Conservation (phyloP, 1,139 yeast genomes). For the Debaryomyces subglobosus region DNA sequence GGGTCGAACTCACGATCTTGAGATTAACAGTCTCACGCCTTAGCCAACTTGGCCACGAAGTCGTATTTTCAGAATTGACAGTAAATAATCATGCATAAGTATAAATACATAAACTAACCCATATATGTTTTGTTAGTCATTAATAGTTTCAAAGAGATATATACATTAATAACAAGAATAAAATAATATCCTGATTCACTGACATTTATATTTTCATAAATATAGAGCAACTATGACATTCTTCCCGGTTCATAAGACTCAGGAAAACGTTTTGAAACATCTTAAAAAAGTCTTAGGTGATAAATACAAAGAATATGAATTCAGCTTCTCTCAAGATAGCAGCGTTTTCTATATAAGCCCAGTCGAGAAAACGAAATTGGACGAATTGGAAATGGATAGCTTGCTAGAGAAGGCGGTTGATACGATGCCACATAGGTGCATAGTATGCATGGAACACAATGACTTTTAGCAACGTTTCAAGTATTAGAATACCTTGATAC, state of each 20-base stretch:
- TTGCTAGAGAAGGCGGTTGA: background rate
- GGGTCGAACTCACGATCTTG: constrained; percentile 48
- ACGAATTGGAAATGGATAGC: background rate
- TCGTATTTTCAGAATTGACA: constrained; percentile 15
- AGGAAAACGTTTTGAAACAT: background rate
- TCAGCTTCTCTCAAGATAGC: background rate
- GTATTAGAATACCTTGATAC: background rate
- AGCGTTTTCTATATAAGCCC: background rate
- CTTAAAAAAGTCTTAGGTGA: background rate
- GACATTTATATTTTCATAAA: too few species aligned
- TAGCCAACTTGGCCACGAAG: constrained; percentile 49
- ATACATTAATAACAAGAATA: too few species aligned
- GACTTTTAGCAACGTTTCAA: background rate
- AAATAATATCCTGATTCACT: too few species aligned
- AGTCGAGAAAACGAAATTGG: background rate
- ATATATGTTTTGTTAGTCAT: too few species aligned
- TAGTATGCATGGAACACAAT: background rate
- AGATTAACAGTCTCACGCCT: constrained; percentile 49
- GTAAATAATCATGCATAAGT: too few species aligned
- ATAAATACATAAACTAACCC: too few species aligned
- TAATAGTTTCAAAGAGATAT: too few species aligned
- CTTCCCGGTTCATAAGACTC: too few species aligned
- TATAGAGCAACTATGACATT: background rate
- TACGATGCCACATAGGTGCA: background rate
- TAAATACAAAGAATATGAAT: background rate